phyloP scores from a whole-genome alignment of 305 asterid species.

The Plantago coronopus region DNA sequence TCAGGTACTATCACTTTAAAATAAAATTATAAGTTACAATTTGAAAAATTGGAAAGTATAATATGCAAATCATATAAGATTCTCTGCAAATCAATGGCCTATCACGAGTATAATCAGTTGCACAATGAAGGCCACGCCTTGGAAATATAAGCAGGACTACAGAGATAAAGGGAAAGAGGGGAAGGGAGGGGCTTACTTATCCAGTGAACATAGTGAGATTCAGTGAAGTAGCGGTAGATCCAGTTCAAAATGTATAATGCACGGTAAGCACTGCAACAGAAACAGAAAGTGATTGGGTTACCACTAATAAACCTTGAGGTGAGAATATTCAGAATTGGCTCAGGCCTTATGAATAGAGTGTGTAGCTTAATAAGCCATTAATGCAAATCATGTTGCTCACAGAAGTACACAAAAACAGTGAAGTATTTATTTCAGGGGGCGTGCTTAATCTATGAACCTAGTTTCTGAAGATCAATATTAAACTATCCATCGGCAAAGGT shows the following conservation, averaged over 20 bases:
- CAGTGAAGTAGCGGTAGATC: slow-evolving; percentile 93
- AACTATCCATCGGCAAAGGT: background rate
- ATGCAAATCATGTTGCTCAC: too few species aligned
- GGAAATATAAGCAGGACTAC: too few species aligned
- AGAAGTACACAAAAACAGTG: too few species aligned
- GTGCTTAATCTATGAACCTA: too few species aligned
- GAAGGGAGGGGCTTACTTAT: slow-evolving; percentile 46
- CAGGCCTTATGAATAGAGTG: background rate
- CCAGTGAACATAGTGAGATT: slow-evolving; percentile 81
- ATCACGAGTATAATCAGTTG: too few species aligned
- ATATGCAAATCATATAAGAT: background rate
- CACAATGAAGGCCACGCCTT: background rate
- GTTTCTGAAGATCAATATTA: background rate
- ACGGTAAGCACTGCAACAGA: slow-evolving; percentile 73
- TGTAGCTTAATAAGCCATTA: background rate
- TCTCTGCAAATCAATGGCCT: background rate
- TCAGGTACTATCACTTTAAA: slow-evolving; percentile 5
- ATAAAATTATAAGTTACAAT: background rate
- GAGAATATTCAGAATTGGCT: background rate
- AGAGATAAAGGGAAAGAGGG: slow-evolving; percentile 29
- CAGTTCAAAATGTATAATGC: slow-evolving; percentile 80
- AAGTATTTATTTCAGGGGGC: too few species aligned
- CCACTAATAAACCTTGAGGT: background rate
- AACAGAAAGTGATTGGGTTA: slow-evolving; percentile 15
- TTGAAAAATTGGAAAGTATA: background rate